These are phyloP conservation scores for Citrus hindsii DNA, from an alignment of 345 rosid species.

Conservation along the genomic window DNA sequence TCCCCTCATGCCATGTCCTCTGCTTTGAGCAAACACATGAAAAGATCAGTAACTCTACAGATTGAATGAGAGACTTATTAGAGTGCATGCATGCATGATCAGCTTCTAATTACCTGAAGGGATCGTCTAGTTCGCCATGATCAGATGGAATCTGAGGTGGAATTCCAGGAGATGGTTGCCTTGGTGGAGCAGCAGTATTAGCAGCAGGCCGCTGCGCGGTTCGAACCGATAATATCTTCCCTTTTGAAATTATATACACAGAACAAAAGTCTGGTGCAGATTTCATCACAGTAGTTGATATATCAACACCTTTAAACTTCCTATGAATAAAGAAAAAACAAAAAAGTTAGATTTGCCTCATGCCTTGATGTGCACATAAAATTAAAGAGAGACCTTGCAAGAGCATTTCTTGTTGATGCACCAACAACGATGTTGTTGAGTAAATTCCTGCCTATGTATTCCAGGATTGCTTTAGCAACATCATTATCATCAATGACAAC, in stretches of 20 bases:
- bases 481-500: conserved; percentile 61
- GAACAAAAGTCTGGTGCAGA: conserved; percentile 71
- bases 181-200: conserved; percentile 54
- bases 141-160: conserved; percentile 22
- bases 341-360: neutral
- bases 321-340: neutral
- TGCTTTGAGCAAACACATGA: conserved; percentile 7
- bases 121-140: conserved; percentile 32
- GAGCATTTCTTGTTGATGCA: conserved; percentile 51
- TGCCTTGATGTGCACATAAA: neutral
- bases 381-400: conserved; percentile 47
- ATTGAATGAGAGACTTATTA: neutral
- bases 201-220: conserved; percentile 51
- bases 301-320: conserved; percentile 54
- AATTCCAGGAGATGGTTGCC: conserved; percentile 29
- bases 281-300: conserved; percentile 47
- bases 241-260: conserved; percentile 72
- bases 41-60: neutral
- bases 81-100: neutral
- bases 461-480: conserved; percentile 53
- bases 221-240: conserved; percentile 49
- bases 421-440: conserved; percentile 64
- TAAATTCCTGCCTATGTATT: conserved; percentile 48
- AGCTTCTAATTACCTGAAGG: conserved; percentile 27
- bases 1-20: conserved; percentile 34